phyloP scores from a whole-genome alignment of 2,329 filamentous ascomycete species.

The Gliomastix tumulicola region DNA sequence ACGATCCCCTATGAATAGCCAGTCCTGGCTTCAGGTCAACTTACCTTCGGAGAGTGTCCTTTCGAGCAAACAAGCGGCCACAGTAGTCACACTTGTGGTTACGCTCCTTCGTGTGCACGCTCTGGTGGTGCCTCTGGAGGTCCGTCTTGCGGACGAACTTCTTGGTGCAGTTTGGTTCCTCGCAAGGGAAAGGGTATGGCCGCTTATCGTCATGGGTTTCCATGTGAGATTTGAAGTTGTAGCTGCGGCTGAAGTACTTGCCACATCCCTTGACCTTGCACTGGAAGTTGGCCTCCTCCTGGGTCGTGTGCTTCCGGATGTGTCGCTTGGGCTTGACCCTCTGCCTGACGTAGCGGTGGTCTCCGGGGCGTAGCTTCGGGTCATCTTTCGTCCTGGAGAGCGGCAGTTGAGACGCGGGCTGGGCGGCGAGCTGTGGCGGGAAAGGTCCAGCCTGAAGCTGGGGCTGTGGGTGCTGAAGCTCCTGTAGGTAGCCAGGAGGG shows the following conservation, averaged over 20 bases:
- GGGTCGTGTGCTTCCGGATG: conserved; percentile 54
- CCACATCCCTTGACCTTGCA: conserved; percentile 66
- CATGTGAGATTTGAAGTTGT: conserved; percentile 83
- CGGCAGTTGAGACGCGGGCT: background rate
- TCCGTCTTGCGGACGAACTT: conserved; percentile 81
- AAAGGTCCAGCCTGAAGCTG: no score
- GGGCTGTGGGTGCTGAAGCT: no score
- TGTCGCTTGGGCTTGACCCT: background rate
- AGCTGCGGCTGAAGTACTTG: conserved; percentile 73
- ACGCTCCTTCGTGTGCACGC: conserved; percentile 67
- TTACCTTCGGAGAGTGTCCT: conserved; percentile 77
- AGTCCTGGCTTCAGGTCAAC: conserved; percentile 11
- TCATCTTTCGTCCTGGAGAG: background rate
- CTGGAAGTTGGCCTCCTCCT: conserved; percentile 63
- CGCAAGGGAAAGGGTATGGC: conserved; percentile 65
- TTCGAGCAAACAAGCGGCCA: conserved; percentile 64
- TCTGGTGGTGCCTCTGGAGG: conserved; percentile 54
- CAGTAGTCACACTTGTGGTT: conserved; percentile 68
- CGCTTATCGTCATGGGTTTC: conserved; percentile 73
- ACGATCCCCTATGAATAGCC: no score
- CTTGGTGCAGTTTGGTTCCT: conserved; percentile 58
- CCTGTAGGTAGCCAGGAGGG: no score
- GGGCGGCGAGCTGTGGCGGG: no score
- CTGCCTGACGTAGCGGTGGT: background rate
- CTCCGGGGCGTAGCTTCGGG: background rate